Conservation (phyloP, 164 flowering plant species). For the Vitis labrusca region DNA sequence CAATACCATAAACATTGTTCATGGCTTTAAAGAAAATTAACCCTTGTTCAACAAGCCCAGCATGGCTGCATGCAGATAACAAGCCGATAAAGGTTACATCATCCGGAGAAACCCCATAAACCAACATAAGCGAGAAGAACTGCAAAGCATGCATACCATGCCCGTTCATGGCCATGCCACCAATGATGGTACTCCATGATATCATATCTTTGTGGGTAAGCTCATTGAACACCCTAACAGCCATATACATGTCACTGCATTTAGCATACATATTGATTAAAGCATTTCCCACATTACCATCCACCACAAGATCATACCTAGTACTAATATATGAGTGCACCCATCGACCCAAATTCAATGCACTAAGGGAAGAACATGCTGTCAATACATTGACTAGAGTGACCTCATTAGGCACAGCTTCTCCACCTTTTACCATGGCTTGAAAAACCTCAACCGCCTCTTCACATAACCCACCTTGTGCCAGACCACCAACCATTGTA, state of each 20-base stretch:
- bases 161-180: slow-evolving; percentile 37
- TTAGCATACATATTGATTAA: slow-evolving; percentile 29
- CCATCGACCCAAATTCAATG: slow-evolving; percentile 24
- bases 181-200: slow-evolving; percentile 31
- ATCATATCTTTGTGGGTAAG: slow-evolving; percentile 23
- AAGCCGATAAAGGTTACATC: slow-evolving; percentile 29
- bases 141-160: slow-evolving; percentile 20
- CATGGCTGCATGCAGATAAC: slow-evolving; percentile 35
- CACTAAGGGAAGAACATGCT: slow-evolving; percentile 27
- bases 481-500: slow-evolving; percentile 37
- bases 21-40: slow-evolving; percentile 24
- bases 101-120: slow-evolving; percentile 29
- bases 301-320: slow-evolving; percentile 3
- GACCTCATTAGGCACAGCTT: slow-evolving; percentile 29
- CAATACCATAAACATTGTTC: slow-evolving; percentile 18
- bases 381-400: slow-evolving; percentile 22
- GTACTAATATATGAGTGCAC: slow-evolving; percentile 15
- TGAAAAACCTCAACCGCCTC: slow-evolving; percentile 22
- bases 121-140: slow-evolving; percentile 26
- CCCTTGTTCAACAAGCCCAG: slow-evolving; percentile 27
- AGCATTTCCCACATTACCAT: slow-evolving; percentile 26
- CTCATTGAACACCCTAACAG: slow-evolving; percentile 16
- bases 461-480: slow-evolving; percentile 24
- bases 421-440: slow-evolving; percentile 16
- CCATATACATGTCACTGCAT: slow-evolving; percentile 20